Evolutionary conservation across 345 rosid species (phyloP).

Genomic region (Capsella bursapastoris): DNA sequence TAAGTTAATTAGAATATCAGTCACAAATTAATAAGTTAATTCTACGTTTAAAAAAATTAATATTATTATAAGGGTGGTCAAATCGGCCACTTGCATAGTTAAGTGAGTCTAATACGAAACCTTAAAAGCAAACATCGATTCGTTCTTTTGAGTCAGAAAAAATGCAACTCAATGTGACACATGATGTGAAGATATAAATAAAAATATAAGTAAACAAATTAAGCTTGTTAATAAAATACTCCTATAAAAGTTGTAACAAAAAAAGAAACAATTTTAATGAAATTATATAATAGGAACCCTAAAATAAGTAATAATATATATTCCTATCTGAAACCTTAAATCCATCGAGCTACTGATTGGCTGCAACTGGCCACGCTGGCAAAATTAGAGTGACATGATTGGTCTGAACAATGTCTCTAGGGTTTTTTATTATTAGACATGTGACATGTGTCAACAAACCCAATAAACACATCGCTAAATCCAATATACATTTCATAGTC

Average conservation of each 20-base stretch:
- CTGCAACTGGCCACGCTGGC: constrained; percentile 64
- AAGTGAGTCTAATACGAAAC: constrained; percentile 63
- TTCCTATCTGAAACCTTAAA: constrained; percentile 71
- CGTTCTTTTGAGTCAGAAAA: constrained; percentile 44
- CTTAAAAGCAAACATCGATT: constrained; percentile 52
- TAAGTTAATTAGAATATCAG: not conserved
- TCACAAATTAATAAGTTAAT: not conserved
- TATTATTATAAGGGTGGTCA: constrained; percentile 41
- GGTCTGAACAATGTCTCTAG: constrained; percentile 47
- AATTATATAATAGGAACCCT: constrained; percentile 7
- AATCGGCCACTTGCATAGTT: constrained; percentile 59
- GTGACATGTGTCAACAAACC: constrained; percentile 56
- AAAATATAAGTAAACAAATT: constrained; percentile 4
- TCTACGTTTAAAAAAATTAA: not conserved
- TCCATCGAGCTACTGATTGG: constrained; percentile 84
- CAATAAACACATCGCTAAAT: constrained; percentile 49
- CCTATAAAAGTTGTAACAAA: constrained; percentile 39
- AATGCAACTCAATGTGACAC: constrained; percentile 40
- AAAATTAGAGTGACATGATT: constrained; percentile 55
- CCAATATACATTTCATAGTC: constrained; percentile 31
- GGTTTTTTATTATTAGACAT: constrained; percentile 40
- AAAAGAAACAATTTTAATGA: constrained; percentile 21
- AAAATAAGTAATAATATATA: not conserved
- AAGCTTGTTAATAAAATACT: constrained; percentile 31
- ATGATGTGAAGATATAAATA: constrained; percentile 34